Conservation (phyloP, 495 filamentous ascomycete species). For the Hyaloscypha variabilis region DNA sequence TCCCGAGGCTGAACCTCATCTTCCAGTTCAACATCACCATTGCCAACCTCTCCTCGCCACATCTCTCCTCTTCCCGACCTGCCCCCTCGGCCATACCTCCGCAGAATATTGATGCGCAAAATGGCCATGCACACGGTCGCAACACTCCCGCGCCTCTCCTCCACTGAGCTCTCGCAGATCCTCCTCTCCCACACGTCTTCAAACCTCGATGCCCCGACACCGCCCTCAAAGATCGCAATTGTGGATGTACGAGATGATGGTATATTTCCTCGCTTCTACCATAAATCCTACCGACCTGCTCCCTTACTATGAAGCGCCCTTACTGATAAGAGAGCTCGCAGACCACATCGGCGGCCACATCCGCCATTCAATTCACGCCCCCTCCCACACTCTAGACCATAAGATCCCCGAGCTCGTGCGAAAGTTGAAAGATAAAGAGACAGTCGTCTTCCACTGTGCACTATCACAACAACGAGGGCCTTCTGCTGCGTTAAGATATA, state of each 20-base stretch:
- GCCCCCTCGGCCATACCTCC: background rate
- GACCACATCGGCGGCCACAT: conserved; percentile 97
- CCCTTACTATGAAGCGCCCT: background rate
- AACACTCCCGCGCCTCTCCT: conserved; percentile 65
- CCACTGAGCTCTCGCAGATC: conserved; percentile 60
- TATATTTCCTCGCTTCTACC: conserved; percentile 33
- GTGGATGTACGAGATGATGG: conserved; percentile 89
- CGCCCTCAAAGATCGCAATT: conserved; percentile 60
- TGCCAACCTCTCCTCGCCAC: background rate
- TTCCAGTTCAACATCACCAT: background rate
- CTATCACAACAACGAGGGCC: conserved; percentile 87
- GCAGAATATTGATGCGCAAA: conserved; percentile 9
- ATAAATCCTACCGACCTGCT: background rate
- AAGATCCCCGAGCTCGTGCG: conserved; percentile 81
- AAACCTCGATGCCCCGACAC: conserved; percentile 33
- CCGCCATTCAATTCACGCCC: conserved; percentile 70
- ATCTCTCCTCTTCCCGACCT: background rate
- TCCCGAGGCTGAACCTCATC: background rate
- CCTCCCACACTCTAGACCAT: conserved; percentile 70
- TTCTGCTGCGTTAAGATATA: conserved; percentile 66
- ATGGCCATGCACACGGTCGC: conserved; percentile 63
- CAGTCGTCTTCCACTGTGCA: conserved; percentile 95
- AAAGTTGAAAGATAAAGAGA: conserved; percentile 74
- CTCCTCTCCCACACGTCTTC: conserved; percentile 41
- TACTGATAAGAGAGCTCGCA: conserved; percentile 31